A percentile compares a stretch with the other conserved stretches of the same genome.
phyloP scores from a whole-genome alignment of 2,329 filamentous ascomycete genomes.

The Chaetomiaceae sp. region DNA sequence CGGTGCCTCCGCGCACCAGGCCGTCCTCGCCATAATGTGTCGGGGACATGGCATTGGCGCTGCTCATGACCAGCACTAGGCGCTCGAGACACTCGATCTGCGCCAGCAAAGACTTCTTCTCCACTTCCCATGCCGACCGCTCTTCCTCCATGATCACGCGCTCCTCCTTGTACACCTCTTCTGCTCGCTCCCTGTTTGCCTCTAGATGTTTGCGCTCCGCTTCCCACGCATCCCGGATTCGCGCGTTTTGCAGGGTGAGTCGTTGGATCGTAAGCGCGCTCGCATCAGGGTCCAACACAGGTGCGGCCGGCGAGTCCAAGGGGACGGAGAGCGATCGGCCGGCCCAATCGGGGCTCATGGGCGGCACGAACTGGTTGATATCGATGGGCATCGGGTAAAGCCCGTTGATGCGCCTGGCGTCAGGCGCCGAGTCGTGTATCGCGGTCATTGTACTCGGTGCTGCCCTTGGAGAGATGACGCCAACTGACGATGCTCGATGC shows the following conservation, averaged over 20 bases:
- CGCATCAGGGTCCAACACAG: slow-evolving; percentile 19
- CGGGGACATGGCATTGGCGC: slow-evolving; percentile 6
- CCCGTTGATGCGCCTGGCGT: slow-evolving; percentile 5
- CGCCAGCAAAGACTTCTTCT: slow-evolving; percentile 36
- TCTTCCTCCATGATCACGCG: slow-evolving; percentile 48
- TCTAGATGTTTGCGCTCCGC: slow-evolving; percentile 49
- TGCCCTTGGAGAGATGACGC: background rate
- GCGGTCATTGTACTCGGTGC: background rate
- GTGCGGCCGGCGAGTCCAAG: slow-evolving; percentile 20
- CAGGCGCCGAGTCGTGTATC: background rate
- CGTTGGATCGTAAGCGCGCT: slow-evolving; percentile 35
- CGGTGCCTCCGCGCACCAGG: slow-evolving; percentile 15
- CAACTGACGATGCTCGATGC: slow-evolving; percentile 23
- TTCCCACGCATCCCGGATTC: slow-evolving; percentile 46
- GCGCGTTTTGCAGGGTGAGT: slow-evolving; percentile 37
- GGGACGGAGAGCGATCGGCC: slow-evolving; percentile 27
- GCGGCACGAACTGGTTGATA: slow-evolving; percentile 5
- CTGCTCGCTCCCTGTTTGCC: slow-evolving; percentile 46
- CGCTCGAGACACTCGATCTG: slow-evolving; percentile 39
- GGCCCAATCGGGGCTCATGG: slow-evolving; percentile 6
- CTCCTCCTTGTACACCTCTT: slow-evolving; percentile 51
- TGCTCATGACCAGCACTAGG: slow-evolving; percentile 25
- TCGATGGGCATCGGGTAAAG: slow-evolving; percentile 1
- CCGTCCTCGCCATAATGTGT: slow-evolving; percentile 16
- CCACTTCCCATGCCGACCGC: slow-evolving; percentile 40